A percentile compares a stretch with the other conserved stretches of the same genome.
phyloP scores from a whole-genome alignment of 2,329 filamentous ascomycete species.

The Didymella keratinophila region DNA sequence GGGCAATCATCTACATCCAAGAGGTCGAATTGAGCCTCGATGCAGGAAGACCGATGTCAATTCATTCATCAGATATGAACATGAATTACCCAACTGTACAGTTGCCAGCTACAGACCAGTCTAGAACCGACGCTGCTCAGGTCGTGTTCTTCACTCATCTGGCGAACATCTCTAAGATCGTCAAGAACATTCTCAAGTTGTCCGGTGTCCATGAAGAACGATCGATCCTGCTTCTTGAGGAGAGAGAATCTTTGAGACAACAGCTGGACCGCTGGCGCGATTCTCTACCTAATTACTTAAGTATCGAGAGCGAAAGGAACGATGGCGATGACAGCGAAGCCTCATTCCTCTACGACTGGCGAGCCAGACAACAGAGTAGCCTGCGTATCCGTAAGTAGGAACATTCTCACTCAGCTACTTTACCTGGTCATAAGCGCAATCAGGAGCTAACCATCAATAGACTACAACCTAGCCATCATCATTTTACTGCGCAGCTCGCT shows the following conservation, averaged over 20 bases:
- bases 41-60: not conserved
- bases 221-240: slow-evolving; percentile 1
- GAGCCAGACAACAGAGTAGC: not conserved
- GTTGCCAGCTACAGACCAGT: not conserved
- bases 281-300: not conserved
- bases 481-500: not conserved
- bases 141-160: not conserved
- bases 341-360: not conserved
- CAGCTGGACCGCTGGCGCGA: not conserved
- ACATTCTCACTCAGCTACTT: not conserved
- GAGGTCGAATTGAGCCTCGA: not conserved
- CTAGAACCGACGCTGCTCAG: not conserved
- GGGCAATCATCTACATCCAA: not conserved
- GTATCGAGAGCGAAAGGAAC: not conserved
- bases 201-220: not conserved
- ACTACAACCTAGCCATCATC: not conserved
- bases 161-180: not conserved
- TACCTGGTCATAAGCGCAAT: not conserved
- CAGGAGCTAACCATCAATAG: not conserved
- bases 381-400: not conserved
- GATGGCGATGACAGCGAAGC: not conserved
- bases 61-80: not conserved
- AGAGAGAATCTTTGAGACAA: slow-evolving; percentile 3
- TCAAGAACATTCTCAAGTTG: not conserved
- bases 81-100: not conserved